These are phyloP conservation scores for Cucurbita pepo DNA, from an alignment of 306 rosid species.

Conservation along the genomic window DNA sequence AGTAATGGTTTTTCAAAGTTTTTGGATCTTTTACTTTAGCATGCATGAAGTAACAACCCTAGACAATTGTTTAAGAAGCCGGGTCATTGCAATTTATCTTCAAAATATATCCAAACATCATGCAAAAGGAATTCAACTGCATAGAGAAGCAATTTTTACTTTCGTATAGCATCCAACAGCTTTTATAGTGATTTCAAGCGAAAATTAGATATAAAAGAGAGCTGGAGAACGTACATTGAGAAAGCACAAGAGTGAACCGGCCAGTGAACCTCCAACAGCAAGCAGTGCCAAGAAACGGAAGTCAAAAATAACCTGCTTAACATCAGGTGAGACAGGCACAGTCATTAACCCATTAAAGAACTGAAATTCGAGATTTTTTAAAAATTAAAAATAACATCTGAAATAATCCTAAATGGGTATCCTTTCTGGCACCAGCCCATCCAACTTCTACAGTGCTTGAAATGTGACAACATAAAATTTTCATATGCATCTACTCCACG, in stretches of 20 bases:
- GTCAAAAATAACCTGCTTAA: conserved; percentile 63
- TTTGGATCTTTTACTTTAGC: too few relatives aligned
- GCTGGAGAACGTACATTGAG: conserved; percentile 50
- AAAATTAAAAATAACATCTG: background rate
- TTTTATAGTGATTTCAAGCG: background rate
- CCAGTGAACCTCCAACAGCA: conserved; percentile 89
- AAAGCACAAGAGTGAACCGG: conserved; percentile 92
- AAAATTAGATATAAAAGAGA: background rate
- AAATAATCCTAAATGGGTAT: background rate
- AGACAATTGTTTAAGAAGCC: too few relatives aligned
- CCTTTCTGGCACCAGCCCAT: background rate
- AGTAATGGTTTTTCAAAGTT: too few relatives aligned
- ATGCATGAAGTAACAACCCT: too few relatives aligned
- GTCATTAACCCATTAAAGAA: background rate
- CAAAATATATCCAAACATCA: background rate
- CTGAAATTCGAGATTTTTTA: background rate
- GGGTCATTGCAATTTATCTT: background rate
- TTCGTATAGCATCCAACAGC: background rate
- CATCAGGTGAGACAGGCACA: conserved; percentile 9
- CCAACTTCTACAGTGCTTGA: background rate
- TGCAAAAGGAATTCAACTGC: background rate
- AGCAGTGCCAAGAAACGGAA: conserved; percentile 92
- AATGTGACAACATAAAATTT: background rate
- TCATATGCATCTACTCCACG: background rate
- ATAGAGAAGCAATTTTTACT: background rate